Evolutionary conservation across 257 asterid species (phyloP), one percentile per base, ranked within the genome.

Genomic region (Plantago ovata): DNA sequence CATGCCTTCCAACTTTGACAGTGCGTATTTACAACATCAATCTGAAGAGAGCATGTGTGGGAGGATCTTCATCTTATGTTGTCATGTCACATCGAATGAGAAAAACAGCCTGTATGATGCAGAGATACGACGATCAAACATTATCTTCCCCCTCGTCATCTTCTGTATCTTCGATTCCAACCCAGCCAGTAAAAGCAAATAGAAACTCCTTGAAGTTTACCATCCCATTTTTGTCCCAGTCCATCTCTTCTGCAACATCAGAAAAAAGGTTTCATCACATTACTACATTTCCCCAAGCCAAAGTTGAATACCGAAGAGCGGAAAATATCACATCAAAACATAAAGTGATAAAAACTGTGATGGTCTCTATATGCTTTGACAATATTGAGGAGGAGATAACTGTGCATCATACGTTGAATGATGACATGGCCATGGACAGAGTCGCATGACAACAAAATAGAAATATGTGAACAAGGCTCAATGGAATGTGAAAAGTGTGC

Each of bases 171-270:
- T 79, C 95, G 3, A 91, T 79, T 44, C 98, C 98, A 16, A 87
- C 95, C 98, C 98, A 91, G 39, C 74, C 69, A 19, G 91, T 87
- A 58, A 91, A 87, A 67, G 98, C 96, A 69, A 91, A 91, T 15
- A 91, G 89, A 63, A 87, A 91, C 45, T 91, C 98, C 67, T 87
- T 85, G 78, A 84, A 91, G 83, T 80, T 91, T 39, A 84, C 96
- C 79, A 64, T 83, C 61, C 96, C 98, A 54, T 87, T 91, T 68
- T 73, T 83, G 74, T 87, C 95, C 98, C 96, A 87, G 72, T 91
- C 98, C 96, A 91, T 91, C 78, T 91, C 98, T 64, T 91, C 98
- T 91, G 85, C 70, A 79, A 78, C 21, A 9, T n/a, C n/a, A 36
- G 61, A 21, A 15, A 47, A 62, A 9, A 50, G 38, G 13, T n/a